Evolutionary conservation across 768 basidiomycete genomes (phyloP).

Genomic region (Leccinum subgranulosum): DNA sequence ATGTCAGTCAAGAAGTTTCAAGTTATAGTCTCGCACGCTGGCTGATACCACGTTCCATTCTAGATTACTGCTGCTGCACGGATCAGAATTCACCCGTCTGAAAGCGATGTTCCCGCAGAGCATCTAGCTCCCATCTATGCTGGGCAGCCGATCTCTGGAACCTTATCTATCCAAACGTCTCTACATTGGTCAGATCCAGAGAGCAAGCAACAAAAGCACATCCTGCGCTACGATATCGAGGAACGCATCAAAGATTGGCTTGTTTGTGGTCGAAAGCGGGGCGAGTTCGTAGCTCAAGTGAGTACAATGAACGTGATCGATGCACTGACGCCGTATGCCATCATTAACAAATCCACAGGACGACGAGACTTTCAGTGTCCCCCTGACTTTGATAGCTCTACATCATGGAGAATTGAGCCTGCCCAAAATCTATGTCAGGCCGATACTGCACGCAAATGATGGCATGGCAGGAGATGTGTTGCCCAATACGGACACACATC

Average conservation of each 20-base stretch:
- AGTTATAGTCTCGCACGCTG: neutral
- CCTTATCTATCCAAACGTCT: slow-evolving; percentile 63
- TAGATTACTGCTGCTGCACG: slow-evolving; percentile 67
- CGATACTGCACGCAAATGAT: slow-evolving; percentile 51
- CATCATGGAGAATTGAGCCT: slow-evolving; percentile 78
- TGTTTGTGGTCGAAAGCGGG: slow-evolving; percentile 83
- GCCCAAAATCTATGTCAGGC: slow-evolving; percentile 67
- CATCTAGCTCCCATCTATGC: slow-evolving; percentile 59
- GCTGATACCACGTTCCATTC: slow-evolving; percentile 9
- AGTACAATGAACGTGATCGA: slow-evolving; percentile 17
- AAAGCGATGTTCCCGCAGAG: slow-evolving; percentile 27
- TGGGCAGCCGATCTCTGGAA: slow-evolving; percentile 79
- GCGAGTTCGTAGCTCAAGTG: slow-evolving; percentile 75
- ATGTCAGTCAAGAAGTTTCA: slow-evolving; percentile 45
- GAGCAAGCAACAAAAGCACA: slow-evolving; percentile 42
- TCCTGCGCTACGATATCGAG: slow-evolving; percentile 77
- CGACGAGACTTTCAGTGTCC: slow-evolving; percentile 52
- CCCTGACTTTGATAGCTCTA: slow-evolving; percentile 80
- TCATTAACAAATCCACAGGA: slow-evolving; percentile 43
- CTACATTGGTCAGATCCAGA: slow-evolving; percentile 70
- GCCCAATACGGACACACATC: slow-evolving; percentile 75
- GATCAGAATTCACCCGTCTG: slow-evolving; percentile 45
- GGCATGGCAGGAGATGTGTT: slow-evolving; percentile 56
- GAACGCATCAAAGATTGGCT: slow-evolving; percentile 85
- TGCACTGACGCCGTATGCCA: neutral